Evolutionary conservation across 1,139 yeast genomes (phyloP), one percentile per base, ranked within the genome.

Genomic region (Zhuliangozyma blackwelliae): DNA sequence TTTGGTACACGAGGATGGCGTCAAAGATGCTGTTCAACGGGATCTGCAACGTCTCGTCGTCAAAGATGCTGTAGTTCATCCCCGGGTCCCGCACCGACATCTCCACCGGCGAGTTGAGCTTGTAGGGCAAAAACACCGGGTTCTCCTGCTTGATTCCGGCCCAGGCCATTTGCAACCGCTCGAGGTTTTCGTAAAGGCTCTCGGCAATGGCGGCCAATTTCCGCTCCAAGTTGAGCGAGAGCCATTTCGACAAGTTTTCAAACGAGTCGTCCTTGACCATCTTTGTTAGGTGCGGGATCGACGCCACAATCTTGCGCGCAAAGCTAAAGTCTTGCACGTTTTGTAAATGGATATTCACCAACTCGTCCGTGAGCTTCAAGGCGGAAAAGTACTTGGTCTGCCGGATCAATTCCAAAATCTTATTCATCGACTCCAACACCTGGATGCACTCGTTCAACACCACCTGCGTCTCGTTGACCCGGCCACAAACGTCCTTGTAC

Each of bases 41-140:
- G 25, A 84, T 68, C 16, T 67, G 65, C 21, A 79, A 56, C 10
- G 59, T 56, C 8, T 62, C 59, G 40, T 75, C 77, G 5, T 66
- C 57, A 30, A 78, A 60, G 0, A 79, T 65, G 44, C 74, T 68
- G 41, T 73, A 67, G 41, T 65, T 59, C 27, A 63, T 50, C 19
- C 65, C 60, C 0, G 82, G 72, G 40, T 78, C 81, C 48, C 95
- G 67, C 56, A 84, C 68, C 5, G 89, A 77, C 10, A 79, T 59
- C 57, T 90, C 97, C 7, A 89, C 87, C 0, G 96, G 88, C 0
- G 96, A 85, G 54, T 89, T 89, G 45, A 90, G 75, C 50, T 82
- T 82, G 55, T 78, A 89, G 13, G 75, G 70, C 10, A 68, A 59
- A 40, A 85, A 70, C 13, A 75, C 54, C 4, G 51, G 38, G 40